Conservation (phyloP, 2,329 filamentous ascomycete species). For the Didymosphaeria variabile region DNA sequence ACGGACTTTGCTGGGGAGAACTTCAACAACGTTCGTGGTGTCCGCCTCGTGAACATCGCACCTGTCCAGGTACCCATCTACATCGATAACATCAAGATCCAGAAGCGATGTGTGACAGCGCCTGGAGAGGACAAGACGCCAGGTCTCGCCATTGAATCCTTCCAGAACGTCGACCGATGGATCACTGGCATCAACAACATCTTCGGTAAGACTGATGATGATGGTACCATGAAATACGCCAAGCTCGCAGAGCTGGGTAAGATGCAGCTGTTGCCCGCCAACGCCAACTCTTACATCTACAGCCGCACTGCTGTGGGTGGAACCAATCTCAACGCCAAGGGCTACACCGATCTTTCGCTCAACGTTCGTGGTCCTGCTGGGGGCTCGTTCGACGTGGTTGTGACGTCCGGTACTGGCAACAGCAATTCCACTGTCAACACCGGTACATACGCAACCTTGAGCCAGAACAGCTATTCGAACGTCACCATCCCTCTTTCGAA, state of each 20-base stretch:
- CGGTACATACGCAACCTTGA: constrained; percentile 6
- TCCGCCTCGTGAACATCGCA: constrained; percentile 18
- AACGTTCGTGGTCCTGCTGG: constrained; percentile 11
- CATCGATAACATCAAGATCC: constrained; percentile 20
- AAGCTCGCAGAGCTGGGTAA: constrained; percentile 17
- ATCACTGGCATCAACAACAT: constrained; percentile 19
- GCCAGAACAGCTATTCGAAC: constrained; percentile 11
- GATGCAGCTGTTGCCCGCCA: constrained; percentile 15
- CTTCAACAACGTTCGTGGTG: constrained; percentile 7
- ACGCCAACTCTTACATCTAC: constrained; percentile 14
- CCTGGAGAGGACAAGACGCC: constrained; percentile 13
- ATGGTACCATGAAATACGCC: constrained; percentile 17
- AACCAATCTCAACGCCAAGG: constrained; percentile 10
- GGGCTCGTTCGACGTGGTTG: constrained; percentile 16
- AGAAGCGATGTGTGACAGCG: constrained; percentile 15
- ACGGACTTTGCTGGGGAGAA: constrained; percentile 14
- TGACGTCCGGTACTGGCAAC: constrained; percentile 10
- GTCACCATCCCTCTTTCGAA: constrained; percentile 16
- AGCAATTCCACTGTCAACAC: constrained; percentile 15
- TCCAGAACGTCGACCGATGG: constrained; percentile 19
- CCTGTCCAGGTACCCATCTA: constrained; percentile 14
- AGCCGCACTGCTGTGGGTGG: constrained; percentile 10
- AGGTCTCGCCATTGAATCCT: constrained; percentile 17
- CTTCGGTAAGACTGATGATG: constrained; percentile 14
- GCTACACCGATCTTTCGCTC: constrained; percentile 12